These are phyloP conservation scores for Penicillium malachiteum DNA, from an alignment of 495 filamentous ascomycete species.

Conservation along the genomic window DNA sequence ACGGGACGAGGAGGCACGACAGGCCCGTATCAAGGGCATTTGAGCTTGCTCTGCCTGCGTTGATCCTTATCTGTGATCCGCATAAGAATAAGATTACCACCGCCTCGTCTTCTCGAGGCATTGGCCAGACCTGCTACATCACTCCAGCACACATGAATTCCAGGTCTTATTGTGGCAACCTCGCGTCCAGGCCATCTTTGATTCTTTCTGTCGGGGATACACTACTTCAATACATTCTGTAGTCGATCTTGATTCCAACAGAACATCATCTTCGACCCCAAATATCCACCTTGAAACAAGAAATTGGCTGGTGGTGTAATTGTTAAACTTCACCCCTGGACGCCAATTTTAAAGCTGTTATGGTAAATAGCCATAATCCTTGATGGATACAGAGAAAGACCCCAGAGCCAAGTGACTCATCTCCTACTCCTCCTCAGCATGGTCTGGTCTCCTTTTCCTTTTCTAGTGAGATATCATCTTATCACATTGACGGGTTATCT, in stretches of 20 bases:
- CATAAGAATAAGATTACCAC: not conserved
- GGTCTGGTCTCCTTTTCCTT: not conserved
- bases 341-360: no score
- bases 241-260: slow-evolving; percentile 9
- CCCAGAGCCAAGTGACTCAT: no score
- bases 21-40: slow-evolving; percentile 56
- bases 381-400: no score
- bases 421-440: not conserved
- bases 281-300: no score
- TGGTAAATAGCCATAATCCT: no score
- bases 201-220: not conserved
- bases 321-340: no score
- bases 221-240: slow-evolving; percentile 7
- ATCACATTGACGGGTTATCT: not conserved
- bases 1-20: slow-evolving; percentile 71
- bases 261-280: no score
- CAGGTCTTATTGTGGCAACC: slow-evolving; percentile 2
- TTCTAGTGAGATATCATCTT: not conserved
- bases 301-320: no score
- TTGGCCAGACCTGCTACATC: not conserved
- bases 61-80: not conserved
- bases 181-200: not conserved
- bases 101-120: not conserved
- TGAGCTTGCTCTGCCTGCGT: slow-evolving; percentile 21
- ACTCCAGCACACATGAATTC: not conserved